Evolutionary conservation across 2,329 filamentous ascomycete genomes (phyloP), one percentile per base, ranked within the genome.

Genomic region (Leptodontidium sp.): DNA sequence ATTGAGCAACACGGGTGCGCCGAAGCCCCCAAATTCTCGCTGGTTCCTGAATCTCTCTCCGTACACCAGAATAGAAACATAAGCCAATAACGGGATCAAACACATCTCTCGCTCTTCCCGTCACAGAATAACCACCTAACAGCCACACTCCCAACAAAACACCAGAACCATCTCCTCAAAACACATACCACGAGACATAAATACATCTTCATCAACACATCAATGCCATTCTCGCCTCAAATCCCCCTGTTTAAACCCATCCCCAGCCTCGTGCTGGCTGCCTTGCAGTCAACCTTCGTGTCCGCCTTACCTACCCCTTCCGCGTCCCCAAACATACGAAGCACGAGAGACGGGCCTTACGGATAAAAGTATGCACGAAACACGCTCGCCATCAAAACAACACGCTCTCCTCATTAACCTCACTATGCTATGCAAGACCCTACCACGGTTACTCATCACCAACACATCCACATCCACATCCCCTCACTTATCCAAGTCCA

Each of bases 311-410:
- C 21, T 32, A 32, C 29, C 29, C 29, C 29, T 32, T 32, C 6
- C 29, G 4, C 35, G n/a, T 58, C 35, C 35, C 17, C n/a, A 55
- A 58, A 58, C 53, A n/a, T 29, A 15, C 32, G 55, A 38, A 58
- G 32, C 55, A 58, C 15, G 45, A 43, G 55, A 40, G 52, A 38
- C 35, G 35, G 55, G 9, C n/a, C 5, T 32, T 58, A 43, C 35
- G 55, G 35, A 43, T 58, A 58, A 58, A 58, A 40, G n/a, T 43
- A 43, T 40, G 55, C n/a, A 58, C 55, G 55, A 58, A 58, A 58
- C 32, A 32, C 32, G 55, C 55, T 24, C 55, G 17, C 35, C 35
- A 40, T 58, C 55, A 58, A 38, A 58, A 58, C 32, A 58, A 58
- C 35, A 58, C 55, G 32, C 35, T 40, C 35, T 40, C 8, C n/a